These are phyloP conservation scores for Akebia trifoliata DNA, from an alignment of 164 flowering plant species.

Conservation along the genomic window DNA sequence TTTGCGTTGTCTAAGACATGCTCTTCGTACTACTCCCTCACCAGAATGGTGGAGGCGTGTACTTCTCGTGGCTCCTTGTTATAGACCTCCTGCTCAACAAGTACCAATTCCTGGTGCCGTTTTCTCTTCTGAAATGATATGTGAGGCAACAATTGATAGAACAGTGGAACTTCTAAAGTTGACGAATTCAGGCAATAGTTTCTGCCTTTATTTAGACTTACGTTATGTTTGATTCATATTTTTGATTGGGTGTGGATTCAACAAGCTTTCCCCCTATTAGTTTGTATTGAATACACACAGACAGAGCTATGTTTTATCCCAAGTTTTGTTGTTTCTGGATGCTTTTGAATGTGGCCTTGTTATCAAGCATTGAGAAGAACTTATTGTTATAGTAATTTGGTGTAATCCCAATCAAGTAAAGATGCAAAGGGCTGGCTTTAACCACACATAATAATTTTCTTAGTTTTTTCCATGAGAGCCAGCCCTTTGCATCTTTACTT, in stretches of 20 bases:
- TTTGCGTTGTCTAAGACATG: conserved; percentile 92
- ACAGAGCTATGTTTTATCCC: background rate
- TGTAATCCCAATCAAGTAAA: background rate
- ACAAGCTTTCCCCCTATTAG: background rate
- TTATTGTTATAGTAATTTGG: background rate
- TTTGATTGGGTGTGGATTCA: background rate
- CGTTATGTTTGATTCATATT: background rate
- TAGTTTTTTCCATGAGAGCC: background rate
- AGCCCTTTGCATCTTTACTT: background rate
- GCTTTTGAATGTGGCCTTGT: background rate
- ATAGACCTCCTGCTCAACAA: conserved; percentile 49
- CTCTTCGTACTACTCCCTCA: conserved; percentile 87
- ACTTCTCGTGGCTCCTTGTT: conserved; percentile 80
- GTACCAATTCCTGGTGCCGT: conserved; percentile 80
- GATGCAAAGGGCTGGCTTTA: background rate
- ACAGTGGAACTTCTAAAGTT: conserved; percentile 70
- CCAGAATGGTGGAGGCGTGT: conserved; percentile 99
- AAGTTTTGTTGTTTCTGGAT: background rate
- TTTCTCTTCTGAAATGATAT: conserved; percentile 88
- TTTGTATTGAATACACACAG: too few relatives aligned
- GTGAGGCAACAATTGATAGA: conserved; percentile 89
- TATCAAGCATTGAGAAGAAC: background rate
- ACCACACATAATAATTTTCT: background rate
- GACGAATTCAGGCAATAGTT: conserved; percentile 71
- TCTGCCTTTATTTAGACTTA: background rate